A percentile compares a stretch with the other conserved stretches of the same genome.
Conservation (phyloP, 805 yeast genomes). For the Komagataella mondaviorum region DNA sequence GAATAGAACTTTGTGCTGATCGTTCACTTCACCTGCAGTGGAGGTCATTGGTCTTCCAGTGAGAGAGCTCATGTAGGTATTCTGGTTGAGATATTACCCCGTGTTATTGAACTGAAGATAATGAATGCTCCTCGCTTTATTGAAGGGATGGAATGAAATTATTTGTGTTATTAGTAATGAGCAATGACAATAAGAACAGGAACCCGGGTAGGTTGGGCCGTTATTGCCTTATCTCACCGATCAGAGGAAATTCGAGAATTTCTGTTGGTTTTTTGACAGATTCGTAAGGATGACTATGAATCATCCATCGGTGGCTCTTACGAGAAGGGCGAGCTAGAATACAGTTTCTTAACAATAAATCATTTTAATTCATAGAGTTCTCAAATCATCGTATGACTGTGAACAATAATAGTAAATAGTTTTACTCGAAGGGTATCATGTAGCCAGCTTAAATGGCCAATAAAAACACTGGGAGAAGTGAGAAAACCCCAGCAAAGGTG, state of each 20-base stretch:
- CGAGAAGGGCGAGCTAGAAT: too few relatives aligned
- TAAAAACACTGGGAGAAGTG: background rate
- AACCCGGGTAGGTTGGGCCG: background rate
- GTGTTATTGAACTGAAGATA: background rate
- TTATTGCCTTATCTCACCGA: background rate
- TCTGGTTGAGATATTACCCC: background rate
- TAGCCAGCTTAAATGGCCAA: background rate
- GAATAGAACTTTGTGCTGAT: slow-evolving; percentile 28
- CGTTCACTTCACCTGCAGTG: slow-evolving; percentile 5
- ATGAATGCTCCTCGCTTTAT: background rate
- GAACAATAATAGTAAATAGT: background rate
- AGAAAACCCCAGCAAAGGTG: background rate
- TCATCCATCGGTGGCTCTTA: background rate
- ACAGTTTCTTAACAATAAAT: background rate
- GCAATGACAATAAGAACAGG: background rate
- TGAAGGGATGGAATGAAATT: background rate
- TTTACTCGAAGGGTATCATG: background rate
- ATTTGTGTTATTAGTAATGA: background rate
- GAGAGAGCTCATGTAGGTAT: background rate
- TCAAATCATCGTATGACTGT: background rate
- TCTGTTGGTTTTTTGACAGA: background rate
- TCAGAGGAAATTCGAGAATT: background rate
- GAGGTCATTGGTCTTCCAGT: background rate
- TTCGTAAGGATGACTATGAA: background rate
- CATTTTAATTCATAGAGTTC: too few relatives aligned